Evolutionary conservation across 768 basidiomycete genomes (phyloP), one percentile per base, ranked within the genome.

Genomic region (Collybia sp.): DNA sequence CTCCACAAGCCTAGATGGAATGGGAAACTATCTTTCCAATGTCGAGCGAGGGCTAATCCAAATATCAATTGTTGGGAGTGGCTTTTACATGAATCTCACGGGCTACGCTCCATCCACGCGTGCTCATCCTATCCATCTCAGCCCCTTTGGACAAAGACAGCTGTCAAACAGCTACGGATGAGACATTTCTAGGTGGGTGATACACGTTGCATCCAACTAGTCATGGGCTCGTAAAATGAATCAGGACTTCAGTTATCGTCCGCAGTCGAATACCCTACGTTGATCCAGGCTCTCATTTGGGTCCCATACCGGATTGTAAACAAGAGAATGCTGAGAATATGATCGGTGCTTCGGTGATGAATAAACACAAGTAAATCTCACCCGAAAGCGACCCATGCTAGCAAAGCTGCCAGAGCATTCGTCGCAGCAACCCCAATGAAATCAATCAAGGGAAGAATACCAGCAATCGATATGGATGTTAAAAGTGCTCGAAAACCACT

Each of bases 251-350:
- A 74, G 43, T 70, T 71, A 17, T 58, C 64, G 1, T 66, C 58
- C 8, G 56, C 58, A 0, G 71, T 74, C 1, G 80, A 76, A 53
- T 72, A 83, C 2, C 76, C 81, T 6, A 83, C 62, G 51, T 85
- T 77, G 5, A 73, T 62, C 67, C 73, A 79, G 0, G 70, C 73
- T 35, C 83, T 69, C 67, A 86, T 72, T 44, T 68, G 64, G 20
- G 72, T 70, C 3, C 82, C 83, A 37, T 83, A 79, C 15, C 61
- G 66, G 39, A 86, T 77, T 3, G 75, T 76, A 13, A 69, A 49
- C 65, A 68, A 73, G 2, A 85, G 50, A 3, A 82, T 41, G 11
- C 83, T 85, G 46, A 13, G 42, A 45, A 30, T 47, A 25, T 20
- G 18, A 43, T 59, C 43, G 30, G 31, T 20, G 34, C 43, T 46